Evolutionary conservation across 1,284 basidiomycete species (phyloP), one percentile per base, ranked within the genome.

Genomic region (Vanrija humicola): DNA sequence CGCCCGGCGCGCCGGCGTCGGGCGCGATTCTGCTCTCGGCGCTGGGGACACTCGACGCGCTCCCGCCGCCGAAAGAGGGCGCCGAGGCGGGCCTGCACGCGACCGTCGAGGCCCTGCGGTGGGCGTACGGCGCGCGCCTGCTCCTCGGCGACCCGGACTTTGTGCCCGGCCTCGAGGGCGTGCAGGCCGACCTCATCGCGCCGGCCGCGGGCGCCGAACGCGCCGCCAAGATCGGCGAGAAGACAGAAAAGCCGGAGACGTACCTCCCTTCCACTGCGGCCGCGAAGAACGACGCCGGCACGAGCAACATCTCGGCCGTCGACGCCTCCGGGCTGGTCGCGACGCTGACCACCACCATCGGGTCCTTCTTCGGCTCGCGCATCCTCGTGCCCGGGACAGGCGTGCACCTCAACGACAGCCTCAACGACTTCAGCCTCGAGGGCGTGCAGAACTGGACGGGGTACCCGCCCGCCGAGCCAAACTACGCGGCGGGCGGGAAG

Each of bases 401-500:
- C 16, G 61, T 76, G 44, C 62, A 74, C 15, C 66, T 76, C 34
- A 76, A 76, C 54, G 69, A 74, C 55, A 63, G 58, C 2, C 68
- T 74, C 63, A 70, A 74, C 45, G 74, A 76, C 59, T 76, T 76
- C 46, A 66, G 65, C 9, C 61, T 74, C 6, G 55, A 66, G 44
- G 72, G 70, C 5, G 52, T 60, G 46, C 50, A 64, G 2, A 75
- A 76, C 54, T 62, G 59, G 10, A 66, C 64, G 25, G 74, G 74
- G 1, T 75, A 72, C 39, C 68, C 68, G 38, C 72, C 72, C 0
- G 62, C 65, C 12, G 51, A 55, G 5, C 58, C 72, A 3, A 76
- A 76, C 56, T 72, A 58, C 38, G 67, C 34, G 8, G 46, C 28
- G 7, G 65, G 63, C 14, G 64, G 64, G 9, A 74, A 72, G 50